These are phyloP conservation scores for Euphorbia corollata DNA, from an alignment of 441 rosid species.

Conservation along the genomic window DNA sequence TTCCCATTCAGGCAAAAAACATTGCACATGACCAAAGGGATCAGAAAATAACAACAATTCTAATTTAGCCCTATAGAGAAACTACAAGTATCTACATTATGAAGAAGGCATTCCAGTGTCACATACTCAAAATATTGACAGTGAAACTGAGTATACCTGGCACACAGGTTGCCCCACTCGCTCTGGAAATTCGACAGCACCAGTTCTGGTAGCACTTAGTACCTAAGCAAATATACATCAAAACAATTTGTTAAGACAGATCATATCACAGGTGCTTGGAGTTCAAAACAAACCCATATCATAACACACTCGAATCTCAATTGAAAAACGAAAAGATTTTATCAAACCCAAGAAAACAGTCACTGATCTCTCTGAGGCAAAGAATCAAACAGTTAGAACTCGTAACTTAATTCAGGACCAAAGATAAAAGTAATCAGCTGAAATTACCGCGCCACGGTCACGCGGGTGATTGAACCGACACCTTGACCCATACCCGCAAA, in stretches of 20 bases:
- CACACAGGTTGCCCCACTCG: conserved; percentile 76
- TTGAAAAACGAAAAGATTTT: conserved; percentile 13
- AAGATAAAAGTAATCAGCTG: conserved; percentile 12
- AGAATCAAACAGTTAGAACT: conserved; percentile 5
- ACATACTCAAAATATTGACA: conserved; percentile 10
- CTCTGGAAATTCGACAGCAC: conserved; percentile 61
- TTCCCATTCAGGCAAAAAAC: background rate
- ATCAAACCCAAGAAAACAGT: conserved; percentile 5
- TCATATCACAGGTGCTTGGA: conserved; percentile 2
- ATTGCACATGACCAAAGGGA: conserved; percentile 3
- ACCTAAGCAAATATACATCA: conserved; percentile 35
- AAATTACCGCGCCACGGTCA: conserved; percentile 60
- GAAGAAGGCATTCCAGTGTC: conserved; percentile 6
- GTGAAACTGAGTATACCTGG: conserved; percentile 47
- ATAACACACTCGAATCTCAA: conserved; percentile 15
- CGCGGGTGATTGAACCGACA: conserved; percentile 95
- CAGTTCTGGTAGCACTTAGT: conserved; percentile 48
- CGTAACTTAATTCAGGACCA: background rate
- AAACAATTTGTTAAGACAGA: conserved; percentile 13
- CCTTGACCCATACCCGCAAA: conserved; percentile 66
- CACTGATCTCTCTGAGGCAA: conserved; percentile 21
- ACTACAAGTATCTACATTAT: background rate
- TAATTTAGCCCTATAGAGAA: background rate
- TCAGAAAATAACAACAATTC: background rate
- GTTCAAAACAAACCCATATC: conserved; percentile 7